These are phyloP conservation scores for Hsuehochloa calcarea DNA, from an alignment of 176 grass and related monocot genomes.

Conservation along the genomic window DNA sequence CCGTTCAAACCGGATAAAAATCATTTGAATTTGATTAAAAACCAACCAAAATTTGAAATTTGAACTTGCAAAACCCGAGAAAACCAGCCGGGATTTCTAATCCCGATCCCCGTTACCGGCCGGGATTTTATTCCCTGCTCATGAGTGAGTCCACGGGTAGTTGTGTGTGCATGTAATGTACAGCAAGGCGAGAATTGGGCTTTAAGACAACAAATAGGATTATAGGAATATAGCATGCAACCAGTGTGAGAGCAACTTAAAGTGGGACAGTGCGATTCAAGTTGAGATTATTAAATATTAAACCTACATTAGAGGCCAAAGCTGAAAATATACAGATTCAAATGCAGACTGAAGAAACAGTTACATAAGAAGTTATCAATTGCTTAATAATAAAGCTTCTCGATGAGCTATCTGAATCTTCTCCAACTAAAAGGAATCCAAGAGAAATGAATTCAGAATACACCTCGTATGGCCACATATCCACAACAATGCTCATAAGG, in stretches of 20 bases:
- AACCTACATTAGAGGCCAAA: background rate
- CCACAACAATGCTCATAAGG: background rate
- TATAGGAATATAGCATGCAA: conserved; percentile 2
- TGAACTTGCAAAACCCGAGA: too few relatives aligned
- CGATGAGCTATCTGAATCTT: background rate
- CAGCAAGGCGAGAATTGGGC: background rate
- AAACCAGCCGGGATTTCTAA: too few relatives aligned
- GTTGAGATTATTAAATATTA: background rate
- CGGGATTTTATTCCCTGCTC: too few relatives aligned
- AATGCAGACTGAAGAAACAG: background rate
- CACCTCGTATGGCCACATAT: background rate
- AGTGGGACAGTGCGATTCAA: background rate
- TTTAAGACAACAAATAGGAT: background rate
- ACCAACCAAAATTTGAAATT: too few relatives aligned
- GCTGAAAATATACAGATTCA: background rate
- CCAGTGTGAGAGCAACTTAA: background rate
- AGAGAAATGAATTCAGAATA: background rate
- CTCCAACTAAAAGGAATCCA: conserved; percentile 12
- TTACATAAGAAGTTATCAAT: background rate
- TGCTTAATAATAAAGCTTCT: conserved; percentile 10
- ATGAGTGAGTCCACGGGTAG: background rate
- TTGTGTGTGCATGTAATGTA: background rate
- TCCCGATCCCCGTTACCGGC: too few relatives aligned
- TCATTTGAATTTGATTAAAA: too few relatives aligned
- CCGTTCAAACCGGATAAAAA: too few relatives aligned